Evolutionary conservation across 1,139 yeast species (phyloP).

Genomic region (Candida anutae): DNA sequence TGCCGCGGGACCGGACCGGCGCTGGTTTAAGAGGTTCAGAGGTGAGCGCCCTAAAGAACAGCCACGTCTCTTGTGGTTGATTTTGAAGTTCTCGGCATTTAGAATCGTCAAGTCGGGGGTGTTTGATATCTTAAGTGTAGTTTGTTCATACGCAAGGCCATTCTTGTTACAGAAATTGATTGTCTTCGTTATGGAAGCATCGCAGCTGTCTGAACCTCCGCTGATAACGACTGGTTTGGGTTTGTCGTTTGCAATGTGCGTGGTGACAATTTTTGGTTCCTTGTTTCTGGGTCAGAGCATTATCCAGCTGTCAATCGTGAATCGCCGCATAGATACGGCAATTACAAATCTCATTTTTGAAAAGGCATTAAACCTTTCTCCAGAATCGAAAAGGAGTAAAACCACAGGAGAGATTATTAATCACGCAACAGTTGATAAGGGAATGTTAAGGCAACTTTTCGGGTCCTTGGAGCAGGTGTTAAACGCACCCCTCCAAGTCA

Average conservation of each 20-base stretch:
- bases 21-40: constrained; percentile 3
- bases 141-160: constrained; percentile 12
- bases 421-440: constrained; percentile 18
- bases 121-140: constrained; percentile 9
- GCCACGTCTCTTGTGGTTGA: constrained; percentile 13
- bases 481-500: constrained; percentile 15
- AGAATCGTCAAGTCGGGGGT: constrained; percentile 6
- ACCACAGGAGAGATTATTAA: constrained; percentile 24
- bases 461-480: constrained; percentile 13
- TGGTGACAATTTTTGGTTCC: constrained; percentile 7
- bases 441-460: constrained; percentile 11
- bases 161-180: constrained; percentile 17
- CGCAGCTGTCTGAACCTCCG: constrained; percentile 8
- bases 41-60: constrained; percentile 4
- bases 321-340: constrained; percentile 15
- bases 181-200: constrained; percentile 9
- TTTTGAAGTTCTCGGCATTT: constrained; percentile 7
- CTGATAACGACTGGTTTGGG: constrained; percentile 18
- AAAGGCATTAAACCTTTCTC: constrained; percentile 20
- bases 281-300: constrained; percentile 4
- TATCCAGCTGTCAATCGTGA: constrained; percentile 12
- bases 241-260: constrained; percentile 12
- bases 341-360: constrained; percentile 16
- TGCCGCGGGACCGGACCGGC: constrained; percentile 1
- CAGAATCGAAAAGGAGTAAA: constrained; percentile 18